Evolutionary conservation across 164 flowering plant species (phyloP).

Genomic region (Macadamia tetraphylla): DNA sequence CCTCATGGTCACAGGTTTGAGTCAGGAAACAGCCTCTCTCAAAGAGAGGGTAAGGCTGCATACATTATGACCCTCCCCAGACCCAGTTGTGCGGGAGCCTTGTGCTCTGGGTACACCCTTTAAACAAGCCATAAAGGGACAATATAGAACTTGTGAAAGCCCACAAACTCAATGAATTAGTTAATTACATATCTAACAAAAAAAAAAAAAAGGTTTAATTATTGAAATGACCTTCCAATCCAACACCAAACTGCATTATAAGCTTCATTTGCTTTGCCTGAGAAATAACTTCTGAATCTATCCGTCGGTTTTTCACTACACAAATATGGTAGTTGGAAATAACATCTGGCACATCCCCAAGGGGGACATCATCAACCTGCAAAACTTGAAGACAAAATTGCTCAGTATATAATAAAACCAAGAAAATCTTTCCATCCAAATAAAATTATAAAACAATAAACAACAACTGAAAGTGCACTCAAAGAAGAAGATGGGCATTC

Average conservation of each 20-base stretch:
- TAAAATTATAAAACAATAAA: background rate
- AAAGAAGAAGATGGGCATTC: background rate
- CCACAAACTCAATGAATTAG: background rate
- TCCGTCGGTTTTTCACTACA: constrained; percentile 50
- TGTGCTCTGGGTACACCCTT: no score
- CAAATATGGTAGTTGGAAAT: constrained; percentile 66
- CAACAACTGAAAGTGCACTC: background rate
- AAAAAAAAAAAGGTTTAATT: no score
- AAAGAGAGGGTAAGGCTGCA: no score
- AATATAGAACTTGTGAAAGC: background rate
- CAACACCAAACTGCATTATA: constrained; percentile 89
- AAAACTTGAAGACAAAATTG: constrained; percentile 4
- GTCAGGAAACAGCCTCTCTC: no score
- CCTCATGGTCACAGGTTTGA: no score
- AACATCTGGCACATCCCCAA: constrained; percentile 48
- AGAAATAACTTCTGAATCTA: constrained; percentile 51
- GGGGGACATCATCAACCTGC: constrained; percentile 78
- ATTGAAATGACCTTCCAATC: constrained; percentile 59
- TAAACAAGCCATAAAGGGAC: background rate
- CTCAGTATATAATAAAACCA: no score
- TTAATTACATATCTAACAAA: background rate
- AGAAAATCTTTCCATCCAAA: no score
- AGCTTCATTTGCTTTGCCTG: constrained; percentile 77
- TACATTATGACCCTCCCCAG: no score
- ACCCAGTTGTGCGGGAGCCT: no score